Evolutionary conservation across 2,329 filamentous ascomycete genomes (phyloP).

Genomic region (Pseudonectria buxi): DNA sequence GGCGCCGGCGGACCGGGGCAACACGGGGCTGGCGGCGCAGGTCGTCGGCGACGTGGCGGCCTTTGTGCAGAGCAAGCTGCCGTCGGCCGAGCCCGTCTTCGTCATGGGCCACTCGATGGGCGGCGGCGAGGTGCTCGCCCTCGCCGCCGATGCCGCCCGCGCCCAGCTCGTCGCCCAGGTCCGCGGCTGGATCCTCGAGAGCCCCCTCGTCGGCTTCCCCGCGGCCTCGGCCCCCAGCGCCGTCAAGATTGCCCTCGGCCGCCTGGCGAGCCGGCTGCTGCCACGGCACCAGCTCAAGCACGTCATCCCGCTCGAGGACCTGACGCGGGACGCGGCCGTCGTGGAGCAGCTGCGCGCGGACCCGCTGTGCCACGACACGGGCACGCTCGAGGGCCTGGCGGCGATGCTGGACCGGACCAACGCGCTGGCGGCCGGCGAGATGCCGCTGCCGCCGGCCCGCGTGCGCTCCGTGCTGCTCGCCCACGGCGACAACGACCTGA

Average conservation of each 20-base stretch:
- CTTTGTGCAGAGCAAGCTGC: slow-evolving; percentile 59
- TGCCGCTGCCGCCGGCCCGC: too few relatives aligned
- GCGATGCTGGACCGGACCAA: slow-evolving; percentile 68
- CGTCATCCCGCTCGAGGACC: slow-evolving; percentile 53
- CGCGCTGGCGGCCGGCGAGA: too few relatives aligned
- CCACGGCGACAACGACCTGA: slow-evolving; percentile 69
- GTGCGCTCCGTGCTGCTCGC: slow-evolving; percentile 62
- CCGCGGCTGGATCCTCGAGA: slow-evolving; percentile 67
- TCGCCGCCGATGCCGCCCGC: slow-evolving; percentile 45
- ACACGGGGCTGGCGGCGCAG: slow-evolving; percentile 64
- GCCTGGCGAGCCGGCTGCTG: slow-evolving; percentile 60
- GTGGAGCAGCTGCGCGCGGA: slow-evolving; percentile 58
- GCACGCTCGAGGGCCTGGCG: slow-evolving; percentile 74
- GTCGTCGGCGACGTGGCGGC: slow-evolving; percentile 74
- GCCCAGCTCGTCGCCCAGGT: slow-evolving; percentile 52
- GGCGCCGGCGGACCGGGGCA: slow-evolving; percentile 56
- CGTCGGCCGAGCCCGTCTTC: slow-evolving; percentile 59
- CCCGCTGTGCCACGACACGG: slow-evolving; percentile 69
- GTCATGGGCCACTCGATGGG: slow-evolving; percentile 91
- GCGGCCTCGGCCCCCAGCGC: slow-evolving; percentile 55
- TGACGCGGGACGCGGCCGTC: slow-evolving; percentile 62
- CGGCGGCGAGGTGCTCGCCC: slow-evolving; percentile 65
- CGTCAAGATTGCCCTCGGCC: slow-evolving; percentile 58
- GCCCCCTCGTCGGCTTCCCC: slow-evolving; percentile 72
- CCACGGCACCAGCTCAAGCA: slow-evolving; percentile 62